Evolutionary conservation across 129 eudicot species (phyloP).

Genomic region (Lactuca sativa): DNA sequence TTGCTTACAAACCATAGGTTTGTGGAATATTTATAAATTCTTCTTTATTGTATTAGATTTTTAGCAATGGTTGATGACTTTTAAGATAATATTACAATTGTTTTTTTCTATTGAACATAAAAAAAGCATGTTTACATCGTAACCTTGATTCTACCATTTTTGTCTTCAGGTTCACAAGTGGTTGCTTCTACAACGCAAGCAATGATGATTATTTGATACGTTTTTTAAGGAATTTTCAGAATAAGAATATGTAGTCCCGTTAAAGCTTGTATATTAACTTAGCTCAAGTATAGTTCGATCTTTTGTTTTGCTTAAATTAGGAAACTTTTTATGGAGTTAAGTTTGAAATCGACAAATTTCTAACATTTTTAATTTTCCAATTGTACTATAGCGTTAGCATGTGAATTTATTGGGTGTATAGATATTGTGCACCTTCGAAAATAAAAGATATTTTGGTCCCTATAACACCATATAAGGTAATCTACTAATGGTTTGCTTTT

Average conservation of each 20-base stretch:
- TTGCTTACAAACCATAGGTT: constrained; percentile 19
- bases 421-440: constrained; percentile 18
- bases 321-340: neutral
- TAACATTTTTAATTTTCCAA: too few relatives aligned
- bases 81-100: neutral
- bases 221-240: neutral
- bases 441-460: constrained; percentile 28
- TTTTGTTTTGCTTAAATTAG: neutral
- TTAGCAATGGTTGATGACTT: neutral
- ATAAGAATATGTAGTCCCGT: neutral
- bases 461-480: constrained; percentile 12
- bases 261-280: neutral
- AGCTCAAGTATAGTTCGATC: neutral
- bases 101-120: neutral
- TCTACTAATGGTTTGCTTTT: constrained; percentile 12
- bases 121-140: neutral
- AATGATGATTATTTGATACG: too few relatives aligned
- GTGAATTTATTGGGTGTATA: constrained; percentile 24
- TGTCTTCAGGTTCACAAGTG: neutral
- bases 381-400: constrained; percentile 12
- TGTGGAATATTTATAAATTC: neutral
- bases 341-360: neutral
- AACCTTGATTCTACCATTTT: neutral
- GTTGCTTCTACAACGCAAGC: neutral
- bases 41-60: neutral